phyloP scores from a whole-genome alignment of 2,329 filamentous ascomycete genomes.

The Cercospora nicotianae region DNA sequence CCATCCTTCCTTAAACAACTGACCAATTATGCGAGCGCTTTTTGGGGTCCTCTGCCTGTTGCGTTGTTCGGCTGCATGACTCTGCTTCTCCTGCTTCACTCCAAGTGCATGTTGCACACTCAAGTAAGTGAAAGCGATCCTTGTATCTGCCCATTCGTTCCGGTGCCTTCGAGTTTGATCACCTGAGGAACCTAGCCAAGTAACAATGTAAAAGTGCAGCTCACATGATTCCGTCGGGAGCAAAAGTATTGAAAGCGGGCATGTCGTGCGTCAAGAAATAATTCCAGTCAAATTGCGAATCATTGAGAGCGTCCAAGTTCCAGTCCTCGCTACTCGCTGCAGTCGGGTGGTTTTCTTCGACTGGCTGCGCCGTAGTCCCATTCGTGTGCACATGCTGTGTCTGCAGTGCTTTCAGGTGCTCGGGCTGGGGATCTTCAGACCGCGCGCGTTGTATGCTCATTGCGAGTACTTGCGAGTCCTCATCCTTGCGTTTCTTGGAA shows the following conservation, averaged over 20 bases:
- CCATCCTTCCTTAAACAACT: too few species aligned
- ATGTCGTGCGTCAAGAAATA: conserved; percentile 37
- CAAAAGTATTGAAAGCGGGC: conserved; percentile 36
- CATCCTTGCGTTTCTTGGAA: conserved; percentile 44
- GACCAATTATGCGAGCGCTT: too few species aligned
- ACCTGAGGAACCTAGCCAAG: too few species aligned
- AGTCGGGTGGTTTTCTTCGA: conserved; percentile 27
- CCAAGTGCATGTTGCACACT: too few species aligned
- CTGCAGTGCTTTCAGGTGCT: conserved; percentile 15
- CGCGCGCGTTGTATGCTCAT: conserved; percentile 26
- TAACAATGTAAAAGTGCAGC: too few species aligned
- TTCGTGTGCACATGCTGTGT: conserved; percentile 9
- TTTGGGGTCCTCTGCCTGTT: too few species aligned
- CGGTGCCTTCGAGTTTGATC: too few species aligned
- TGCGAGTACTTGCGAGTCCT: conserved; percentile 28
- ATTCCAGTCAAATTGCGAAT: conserved; percentile 38
- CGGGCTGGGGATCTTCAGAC: conserved; percentile 27
- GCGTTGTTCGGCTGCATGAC: too few species aligned
- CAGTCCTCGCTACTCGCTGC: conserved; percentile 36
- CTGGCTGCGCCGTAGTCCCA: conserved; percentile 7
- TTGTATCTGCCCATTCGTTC: too few species aligned
- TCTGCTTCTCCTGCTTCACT: too few species aligned
- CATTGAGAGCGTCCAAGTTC: conserved; percentile 37
- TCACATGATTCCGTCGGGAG: conserved; percentile 38
- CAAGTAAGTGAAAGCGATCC: too few species aligned